Evolutionary conservation across 345 rosid genomes (phyloP).

Genomic region (Boechera stricta): DNA sequence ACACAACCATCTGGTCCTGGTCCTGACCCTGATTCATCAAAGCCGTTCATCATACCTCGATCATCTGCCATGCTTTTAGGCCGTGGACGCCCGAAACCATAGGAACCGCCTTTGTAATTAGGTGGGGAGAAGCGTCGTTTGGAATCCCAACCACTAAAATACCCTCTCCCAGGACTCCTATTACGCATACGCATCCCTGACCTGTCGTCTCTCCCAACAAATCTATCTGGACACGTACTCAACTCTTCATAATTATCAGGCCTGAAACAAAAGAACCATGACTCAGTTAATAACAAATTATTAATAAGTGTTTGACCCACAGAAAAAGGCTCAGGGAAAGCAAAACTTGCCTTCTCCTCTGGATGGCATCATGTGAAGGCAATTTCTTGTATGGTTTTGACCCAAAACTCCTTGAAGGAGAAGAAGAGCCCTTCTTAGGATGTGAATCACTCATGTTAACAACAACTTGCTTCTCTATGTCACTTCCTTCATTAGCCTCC

Average conservation of each 20-base stretch:
- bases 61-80: conserved; percentile 47
- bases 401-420: conserved; percentile 31
- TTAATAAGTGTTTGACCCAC: background rate
- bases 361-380: conserved; percentile 41
- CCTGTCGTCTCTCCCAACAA: conserved; percentile 53
- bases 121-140: conserved; percentile 47
- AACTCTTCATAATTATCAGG: conserved; percentile 44
- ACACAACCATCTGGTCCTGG: conserved; percentile 30
- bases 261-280: conserved; percentile 47
- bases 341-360: conserved; percentile 54
- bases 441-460: conserved; percentile 41
- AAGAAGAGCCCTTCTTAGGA: conserved; percentile 42
- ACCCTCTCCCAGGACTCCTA: conserved; percentile 53
- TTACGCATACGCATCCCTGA: conserved; percentile 37
- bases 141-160: conserved; percentile 45
- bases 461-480: conserved; percentile 42
- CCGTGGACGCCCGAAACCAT: conserved; percentile 44
- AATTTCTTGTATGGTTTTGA: conserved; percentile 38
- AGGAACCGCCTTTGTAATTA: conserved; percentile 36
- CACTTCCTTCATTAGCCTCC: conserved; percentile 38
- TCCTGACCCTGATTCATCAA: conserved; percentile 43
- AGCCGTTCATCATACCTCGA: conserved; percentile 43
- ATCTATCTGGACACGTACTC: conserved; percentile 39
- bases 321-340: background rate
- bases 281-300: background rate